Base-by-base conservation (phyloP, 2,329 filamentous ascomycete species). In the Beauveria brongniartii region DNA sequence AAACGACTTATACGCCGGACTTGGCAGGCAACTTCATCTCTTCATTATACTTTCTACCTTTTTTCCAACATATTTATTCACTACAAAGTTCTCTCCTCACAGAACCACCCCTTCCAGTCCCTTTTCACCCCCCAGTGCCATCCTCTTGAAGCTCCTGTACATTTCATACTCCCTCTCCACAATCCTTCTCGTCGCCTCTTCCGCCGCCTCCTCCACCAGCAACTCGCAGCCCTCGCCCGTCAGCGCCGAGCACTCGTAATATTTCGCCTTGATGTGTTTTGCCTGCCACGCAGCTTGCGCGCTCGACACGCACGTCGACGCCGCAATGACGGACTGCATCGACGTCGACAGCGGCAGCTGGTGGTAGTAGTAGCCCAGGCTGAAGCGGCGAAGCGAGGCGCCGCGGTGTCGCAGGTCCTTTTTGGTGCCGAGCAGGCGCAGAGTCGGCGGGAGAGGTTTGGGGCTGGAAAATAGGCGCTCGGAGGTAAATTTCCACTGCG, bases 351-450 rank as follows among this genome's bases (percentile, higher is more conserved):
- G 37, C 24, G 40, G 56, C 18, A 52, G 48, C 47, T 59, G 55
- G 12, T 40, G 37, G 48, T 59, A 59, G 48, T 34, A 59, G 48
- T 59, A 52, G 24, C 47, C 56, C 16, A 52, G 48, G 26, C 56
- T 59, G 56, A 59, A 59, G 56, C 56, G 56, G 16, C 48, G 24
- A 3, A 47, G 3, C 5, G 55, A 53, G 6, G 51, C 47, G 24
- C 57, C 10, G 50, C 57, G 50, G 2, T 47, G 40, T 10, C 57
- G 60, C 12, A 62, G 55, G 24, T 62, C 60, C 22, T 69, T 74
- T 65, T 75, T 75, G 57, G 71, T 62, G 1, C 74, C 74, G 0
- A 75, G 57, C 6, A 75, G 68, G 34, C 72, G 69, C 3, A 75
- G 22, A 9, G 70, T 34, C 3, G 70, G 72, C 6, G 63, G 40